Conservation (phyloP, 495 filamentous ascomycete genomes). For the Talaromyces proteolyticus region DNA sequence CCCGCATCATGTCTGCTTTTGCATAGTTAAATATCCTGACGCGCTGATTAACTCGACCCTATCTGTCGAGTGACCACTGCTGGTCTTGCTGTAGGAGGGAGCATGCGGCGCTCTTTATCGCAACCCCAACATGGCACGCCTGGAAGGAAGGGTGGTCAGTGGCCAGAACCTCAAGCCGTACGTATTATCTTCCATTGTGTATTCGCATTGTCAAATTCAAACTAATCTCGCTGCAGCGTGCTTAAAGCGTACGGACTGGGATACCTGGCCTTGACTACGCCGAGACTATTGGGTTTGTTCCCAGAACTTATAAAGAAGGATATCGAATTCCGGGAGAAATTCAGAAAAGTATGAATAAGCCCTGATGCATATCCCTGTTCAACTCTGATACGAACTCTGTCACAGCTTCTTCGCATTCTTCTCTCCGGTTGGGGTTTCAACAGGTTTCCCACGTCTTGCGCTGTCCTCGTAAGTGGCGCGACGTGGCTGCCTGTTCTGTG, state of each 20-base stretch:
- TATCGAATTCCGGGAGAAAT: constrained; percentile 30
- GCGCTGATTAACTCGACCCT: background rate
- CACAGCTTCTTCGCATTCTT: constrained; percentile 30
- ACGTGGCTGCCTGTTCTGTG: constrained; percentile 54
- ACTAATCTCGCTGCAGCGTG: constrained; percentile 41
- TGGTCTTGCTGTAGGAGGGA: background rate
- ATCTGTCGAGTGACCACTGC: background rate
- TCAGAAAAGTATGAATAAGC: constrained; percentile 29
- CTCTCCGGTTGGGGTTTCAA: constrained; percentile 30
- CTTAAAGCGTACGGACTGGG: constrained; percentile 70
- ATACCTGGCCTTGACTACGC: constrained; percentile 64
- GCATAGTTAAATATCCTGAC: too few relatives aligned
- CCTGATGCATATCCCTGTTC: background rate
- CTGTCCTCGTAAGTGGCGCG: constrained; percentile 65
- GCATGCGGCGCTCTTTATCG: background rate
- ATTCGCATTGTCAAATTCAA: background rate
- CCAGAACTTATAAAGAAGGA: constrained; percentile 40
- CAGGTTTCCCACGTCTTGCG: constrained; percentile 81
- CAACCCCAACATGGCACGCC: background rate
- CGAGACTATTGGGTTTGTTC: constrained; percentile 55
- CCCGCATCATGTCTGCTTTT: too few relatives aligned
- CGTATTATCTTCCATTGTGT: constrained; percentile 6
- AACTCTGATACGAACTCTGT: background rate
- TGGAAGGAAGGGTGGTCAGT: background rate
- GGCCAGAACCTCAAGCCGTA: constrained; percentile 23